Evolutionary conservation across 2,329 filamentous ascomycete genomes (phyloP).

Genomic region (Claviceps quebecensis): DNA sequence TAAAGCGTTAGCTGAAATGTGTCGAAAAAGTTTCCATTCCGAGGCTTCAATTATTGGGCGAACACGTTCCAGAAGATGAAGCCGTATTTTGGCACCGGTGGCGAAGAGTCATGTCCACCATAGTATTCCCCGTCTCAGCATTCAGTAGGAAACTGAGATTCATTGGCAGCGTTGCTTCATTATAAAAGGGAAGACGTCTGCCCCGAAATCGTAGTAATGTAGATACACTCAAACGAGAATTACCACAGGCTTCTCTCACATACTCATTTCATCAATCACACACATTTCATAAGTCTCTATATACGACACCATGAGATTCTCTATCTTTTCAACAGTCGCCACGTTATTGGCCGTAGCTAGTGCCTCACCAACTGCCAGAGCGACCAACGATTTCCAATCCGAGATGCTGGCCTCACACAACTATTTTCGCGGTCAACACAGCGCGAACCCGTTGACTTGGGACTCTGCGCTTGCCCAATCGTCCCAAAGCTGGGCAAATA

Average conservation of each 20-base stretch:
- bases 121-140: too few species aligned
- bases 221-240: neutral
- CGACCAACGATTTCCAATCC: neutral
- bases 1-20: neutral
- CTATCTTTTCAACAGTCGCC: neutral
- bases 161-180: accelerated
- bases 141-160: neutral
- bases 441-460: neutral
- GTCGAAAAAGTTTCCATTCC: too few species aligned
- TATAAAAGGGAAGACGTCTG: neutral
- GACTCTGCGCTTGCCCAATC: neutral
- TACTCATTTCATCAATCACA: neutral
- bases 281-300: too few species aligned
- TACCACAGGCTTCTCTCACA: too few species aligned
- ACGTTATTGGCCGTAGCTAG: neutral
- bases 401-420: conserved; percentile 2
- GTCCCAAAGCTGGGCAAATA: neutral
- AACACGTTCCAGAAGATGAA: neutral
- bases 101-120: neutral
- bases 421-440: conserved; percentile 1
- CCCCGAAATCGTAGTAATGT: neutral
- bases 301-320: neutral
- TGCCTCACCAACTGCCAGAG: neutral
- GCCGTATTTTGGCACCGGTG: too few species aligned
- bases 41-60: neutral